These are phyloP conservation scores for Chimonanthus salicifolius DNA, from an alignment of 164 flowering plant genomes.

Conservation along the genomic window DNA sequence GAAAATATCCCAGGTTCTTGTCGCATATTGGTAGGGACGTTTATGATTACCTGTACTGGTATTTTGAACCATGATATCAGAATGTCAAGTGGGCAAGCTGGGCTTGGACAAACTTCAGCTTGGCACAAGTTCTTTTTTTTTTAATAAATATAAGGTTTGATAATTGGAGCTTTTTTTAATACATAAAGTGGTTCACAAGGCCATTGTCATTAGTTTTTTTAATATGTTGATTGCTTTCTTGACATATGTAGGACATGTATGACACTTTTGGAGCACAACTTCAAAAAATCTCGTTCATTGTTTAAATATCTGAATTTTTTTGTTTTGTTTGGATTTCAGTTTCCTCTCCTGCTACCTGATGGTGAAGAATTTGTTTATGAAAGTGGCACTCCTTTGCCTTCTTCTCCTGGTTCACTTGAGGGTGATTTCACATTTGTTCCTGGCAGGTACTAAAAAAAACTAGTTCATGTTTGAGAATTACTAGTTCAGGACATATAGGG, in stretches of 20 bases:
- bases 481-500: neutral
- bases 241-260: neutral
- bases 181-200: neutral
- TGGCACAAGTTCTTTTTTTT: too few relatives aligned
- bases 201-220: neutral
- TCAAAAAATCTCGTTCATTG: neutral
- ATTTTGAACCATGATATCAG: too few relatives aligned
- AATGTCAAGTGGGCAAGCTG: too few relatives aligned
- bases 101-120: too few relatives aligned
- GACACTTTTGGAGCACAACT: neutral
- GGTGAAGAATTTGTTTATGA: slow-evolving; percentile 76
- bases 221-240: too few relatives aligned
- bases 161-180: too few relatives aligned
- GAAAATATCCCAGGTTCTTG: too few relatives aligned
- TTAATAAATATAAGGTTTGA: too few relatives aligned
- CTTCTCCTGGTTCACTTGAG: slow-evolving; percentile 63
- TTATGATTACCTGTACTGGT: too few relatives aligned
- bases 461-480: neutral
- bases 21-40: too few relatives aligned
- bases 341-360: slow-evolving; percentile 60
- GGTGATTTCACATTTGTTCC: slow-evolving; percentile 89
- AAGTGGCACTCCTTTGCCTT: slow-evolving; percentile 52
- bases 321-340: slow-evolving; percentile 40
- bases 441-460: slow-evolving; percentile 61
- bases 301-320: neutral